Evolutionary conservation across 257 asterid genomes (phyloP).

Genomic region (Primulina huaijiensis): DNA sequence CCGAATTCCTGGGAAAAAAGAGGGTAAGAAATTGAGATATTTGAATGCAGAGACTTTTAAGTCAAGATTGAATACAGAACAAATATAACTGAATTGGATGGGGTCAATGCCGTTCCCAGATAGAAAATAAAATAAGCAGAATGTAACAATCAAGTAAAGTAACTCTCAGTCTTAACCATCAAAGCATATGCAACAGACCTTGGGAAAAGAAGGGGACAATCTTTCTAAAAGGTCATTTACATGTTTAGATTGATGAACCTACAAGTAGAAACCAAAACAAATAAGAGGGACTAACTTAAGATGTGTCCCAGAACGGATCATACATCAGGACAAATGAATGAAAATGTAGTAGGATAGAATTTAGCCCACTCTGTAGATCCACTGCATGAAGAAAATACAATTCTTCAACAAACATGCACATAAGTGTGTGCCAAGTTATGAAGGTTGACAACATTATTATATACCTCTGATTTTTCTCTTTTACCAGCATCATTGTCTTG

Average conservation of each 20-base stretch:
- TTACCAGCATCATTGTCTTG: conserved; percentile 36
- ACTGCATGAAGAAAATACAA: conserved; percentile 1
- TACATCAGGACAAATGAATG: conserved; percentile 2
- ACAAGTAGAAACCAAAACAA: conserved; percentile 25
- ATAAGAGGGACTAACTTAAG: conserved; percentile 14
- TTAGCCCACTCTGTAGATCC: conserved; percentile 7
- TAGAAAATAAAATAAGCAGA: conserved; percentile 7
- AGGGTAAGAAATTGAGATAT: conserved; percentile 23
- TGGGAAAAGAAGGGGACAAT: conserved; percentile 57
- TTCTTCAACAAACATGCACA: neutral
- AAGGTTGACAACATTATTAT: conserved; percentile 16
- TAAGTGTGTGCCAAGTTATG: conserved; percentile 4
- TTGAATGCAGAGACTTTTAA: conserved; percentile 10
- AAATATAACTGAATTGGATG: conserved; percentile 7
- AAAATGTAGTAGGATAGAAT: conserved; percentile 12
- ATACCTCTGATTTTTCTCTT: conserved; percentile 51
- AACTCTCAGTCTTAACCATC: conserved; percentile 32
- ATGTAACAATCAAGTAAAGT: conserved; percentile 17
- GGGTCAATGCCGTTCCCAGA: conserved; percentile 19
- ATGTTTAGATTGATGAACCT: conserved; percentile 53
- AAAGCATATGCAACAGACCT: conserved; percentile 52
- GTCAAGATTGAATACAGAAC: neutral
- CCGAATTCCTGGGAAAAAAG: conserved; percentile 46
- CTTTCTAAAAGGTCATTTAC: conserved; percentile 52
- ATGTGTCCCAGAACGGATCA: conserved; percentile 14